Percentiles rank a stretch among this genome's conserved stretches.
These are phyloP conservation scores for Pontederia crassipes DNA, from an alignment of 176 grass and related monocot species.

Conservation along the genomic window DNA sequence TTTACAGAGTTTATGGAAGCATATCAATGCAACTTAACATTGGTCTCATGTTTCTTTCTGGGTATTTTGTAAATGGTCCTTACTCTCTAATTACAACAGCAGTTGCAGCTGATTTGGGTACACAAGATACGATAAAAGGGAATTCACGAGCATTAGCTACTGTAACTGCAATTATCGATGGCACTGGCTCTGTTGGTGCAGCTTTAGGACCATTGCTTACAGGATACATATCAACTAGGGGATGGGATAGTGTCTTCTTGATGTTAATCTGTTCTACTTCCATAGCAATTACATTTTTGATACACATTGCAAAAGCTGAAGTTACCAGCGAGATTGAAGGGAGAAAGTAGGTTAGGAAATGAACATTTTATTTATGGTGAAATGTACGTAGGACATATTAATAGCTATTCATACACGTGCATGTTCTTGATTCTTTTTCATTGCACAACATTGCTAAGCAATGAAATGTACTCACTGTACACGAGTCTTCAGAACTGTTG, in stretches of 20 bases:
- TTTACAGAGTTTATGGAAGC: constrained; percentile 66
- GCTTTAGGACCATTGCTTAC: constrained; percentile 82
- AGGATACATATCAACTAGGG: constrained; percentile 86
- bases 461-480: too few species aligned
- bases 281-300: constrained; percentile 71
- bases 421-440: too few species aligned
- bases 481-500: too few species aligned
- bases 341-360: constrained; percentile 21
- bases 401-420: neutral
- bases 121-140: constrained; percentile 59
- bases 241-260: constrained; percentile 89
- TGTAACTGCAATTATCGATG: constrained; percentile 82
- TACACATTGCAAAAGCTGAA: constrained; percentile 62
- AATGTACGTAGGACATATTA: neutral
- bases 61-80: constrained; percentile 87
- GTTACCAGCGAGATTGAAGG: constrained; percentile 36
- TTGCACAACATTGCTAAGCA: too few species aligned
- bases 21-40: constrained; percentile 76
- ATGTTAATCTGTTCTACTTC: constrained; percentile 80
- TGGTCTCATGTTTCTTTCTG: constrained; percentile 74
- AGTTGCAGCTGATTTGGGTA: constrained; percentile 85
- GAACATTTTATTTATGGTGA: neutral
- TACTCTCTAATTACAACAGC: constrained; percentile 97
- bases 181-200: constrained; percentile 78
- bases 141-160: constrained; percentile 85